phyloP scores from a whole-genome alignment of 352 stramenopile genomes.

The Phytophthora hybrid region DNA sequence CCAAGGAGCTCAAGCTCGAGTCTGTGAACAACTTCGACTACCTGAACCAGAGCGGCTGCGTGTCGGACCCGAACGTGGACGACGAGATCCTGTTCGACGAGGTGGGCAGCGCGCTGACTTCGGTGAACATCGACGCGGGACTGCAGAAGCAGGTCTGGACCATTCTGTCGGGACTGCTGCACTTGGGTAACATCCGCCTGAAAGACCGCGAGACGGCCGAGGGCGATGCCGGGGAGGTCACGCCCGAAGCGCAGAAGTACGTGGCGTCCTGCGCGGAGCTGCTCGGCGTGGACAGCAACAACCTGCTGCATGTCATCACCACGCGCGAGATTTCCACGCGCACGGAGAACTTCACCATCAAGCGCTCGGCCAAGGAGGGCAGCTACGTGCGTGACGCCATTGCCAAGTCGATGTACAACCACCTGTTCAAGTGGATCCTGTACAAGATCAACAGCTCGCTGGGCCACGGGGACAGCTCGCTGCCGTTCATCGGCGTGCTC shows the following conservation, averaged over 20 bases:
- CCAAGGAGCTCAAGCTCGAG: slow-evolving; percentile 67
- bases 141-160: slow-evolving; percentile 86
- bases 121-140: slow-evolving; percentile 72
- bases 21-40: slow-evolving; percentile 73
- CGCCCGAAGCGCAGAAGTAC: slow-evolving; percentile 57
- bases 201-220: slow-evolving; percentile 84
- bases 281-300: slow-evolving; percentile 76
- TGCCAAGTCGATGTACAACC: slow-evolving; percentile 94
- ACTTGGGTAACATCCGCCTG: slow-evolving; percentile 84
- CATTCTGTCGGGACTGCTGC: slow-evolving; percentile 76
- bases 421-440: slow-evolving; percentile 88
- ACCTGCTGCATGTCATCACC: slow-evolving; percentile 79
- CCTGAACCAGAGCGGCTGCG: slow-evolving; percentile 89
- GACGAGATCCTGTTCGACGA: slow-evolving; percentile 91
- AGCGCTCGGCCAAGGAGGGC: slow-evolving; percentile 79
- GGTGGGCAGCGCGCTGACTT: slow-evolving; percentile 76
- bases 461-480: slow-evolving; percentile 73
- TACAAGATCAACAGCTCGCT: slow-evolving; percentile 86
- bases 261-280: slow-evolving; percentile 64
- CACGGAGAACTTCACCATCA: slow-evolving; percentile 85
- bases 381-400: slow-evolving; percentile 92
- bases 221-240: slow-evolving; percentile 79
- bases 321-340: slow-evolving; percentile 82
- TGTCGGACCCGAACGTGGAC: slow-evolving; percentile 86
- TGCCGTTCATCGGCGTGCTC: slow-evolving; percentile 94